phyloP scores from a whole-genome alignment of 805 yeast genomes.

The Trichomonascus vanleenenianus region DNA sequence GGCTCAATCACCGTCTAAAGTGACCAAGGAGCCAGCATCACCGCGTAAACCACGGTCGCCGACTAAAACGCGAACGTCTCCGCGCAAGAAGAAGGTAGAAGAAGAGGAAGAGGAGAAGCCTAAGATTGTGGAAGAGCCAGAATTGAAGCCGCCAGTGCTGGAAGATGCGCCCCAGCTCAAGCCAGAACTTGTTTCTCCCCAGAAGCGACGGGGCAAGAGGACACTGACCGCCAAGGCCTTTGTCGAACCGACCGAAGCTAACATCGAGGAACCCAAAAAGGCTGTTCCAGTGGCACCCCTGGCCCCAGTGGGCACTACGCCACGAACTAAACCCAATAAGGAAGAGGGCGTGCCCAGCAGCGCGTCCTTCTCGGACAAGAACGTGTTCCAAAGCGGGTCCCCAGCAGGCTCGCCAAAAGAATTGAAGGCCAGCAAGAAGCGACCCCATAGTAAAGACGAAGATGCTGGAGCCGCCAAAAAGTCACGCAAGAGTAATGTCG shows the following conservation, averaged over 20 bases:
- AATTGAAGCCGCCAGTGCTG: slow-evolving; percentile 3
- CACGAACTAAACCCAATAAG: slow-evolving; percentile 4
- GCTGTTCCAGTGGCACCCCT: not conserved
- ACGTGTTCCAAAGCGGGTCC: slow-evolving; percentile 12
- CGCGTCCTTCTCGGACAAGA: slow-evolving; percentile 12
- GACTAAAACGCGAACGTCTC: not conserved
- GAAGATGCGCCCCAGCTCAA: not conserved
- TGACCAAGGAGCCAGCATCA: slow-evolving; percentile 11
- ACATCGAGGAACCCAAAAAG: not conserved
- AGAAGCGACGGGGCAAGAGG: not conserved
- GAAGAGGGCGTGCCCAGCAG: slow-evolving; percentile 4
- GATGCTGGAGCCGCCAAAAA: not conserved
- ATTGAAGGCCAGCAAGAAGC: slow-evolving; percentile 7
- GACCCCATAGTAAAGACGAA: not conserved
- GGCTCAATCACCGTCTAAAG: slow-evolving; percentile 2
- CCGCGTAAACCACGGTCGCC: not conserved
- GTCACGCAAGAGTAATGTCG: slow-evolving; percentile 3
- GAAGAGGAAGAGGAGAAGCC: slow-evolving; percentile 12
- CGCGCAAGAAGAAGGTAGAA: slow-evolving; percentile 6
- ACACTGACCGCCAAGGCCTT: slow-evolving; percentile 6
- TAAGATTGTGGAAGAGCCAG: slow-evolving; percentile 5
- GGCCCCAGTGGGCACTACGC: slow-evolving; percentile 3
- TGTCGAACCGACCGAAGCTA: slow-evolving; percentile 6
- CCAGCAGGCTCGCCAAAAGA: slow-evolving; percentile 7
- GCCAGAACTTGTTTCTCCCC: slow-evolving; percentile 2